Evolutionary conservation across 2,329 filamentous ascomycete species (phyloP).

Genomic region (Fusarium sp.): DNA sequence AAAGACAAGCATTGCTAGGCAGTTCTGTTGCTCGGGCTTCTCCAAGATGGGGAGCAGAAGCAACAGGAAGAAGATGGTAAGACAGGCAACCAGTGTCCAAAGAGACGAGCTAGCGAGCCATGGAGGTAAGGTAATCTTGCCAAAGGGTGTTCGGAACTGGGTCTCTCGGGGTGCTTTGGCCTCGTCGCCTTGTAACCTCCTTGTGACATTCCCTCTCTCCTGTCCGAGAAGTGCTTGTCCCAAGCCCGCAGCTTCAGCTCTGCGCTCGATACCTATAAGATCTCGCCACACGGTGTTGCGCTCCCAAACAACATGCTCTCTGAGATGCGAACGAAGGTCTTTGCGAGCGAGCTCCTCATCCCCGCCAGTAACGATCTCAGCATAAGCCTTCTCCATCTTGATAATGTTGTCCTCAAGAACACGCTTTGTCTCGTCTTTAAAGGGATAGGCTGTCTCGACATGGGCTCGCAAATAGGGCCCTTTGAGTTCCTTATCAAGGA

Average conservation of each 20-base stretch:
- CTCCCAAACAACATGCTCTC: conserved; percentile 99
- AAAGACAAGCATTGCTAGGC: conserved; percentile 90
- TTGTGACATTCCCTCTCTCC: conserved; percentile 72
- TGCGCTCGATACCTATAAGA: conserved; percentile 97
- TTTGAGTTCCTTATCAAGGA: conserved; percentile 82
- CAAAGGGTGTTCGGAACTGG: conserved; percentile 81
- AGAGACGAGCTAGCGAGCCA: conserved; percentile 89
- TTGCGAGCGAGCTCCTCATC: conserved; percentile 80
- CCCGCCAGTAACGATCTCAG: conserved; percentile 82
- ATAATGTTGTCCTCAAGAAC: conserved; percentile 76
- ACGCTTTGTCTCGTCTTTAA: conserved; percentile 76
- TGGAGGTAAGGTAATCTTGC: conserved; percentile 75
- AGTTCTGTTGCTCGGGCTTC: conserved; percentile 92
- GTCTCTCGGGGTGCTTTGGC: conserved; percentile 69
- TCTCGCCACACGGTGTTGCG: conserved; percentile 98
- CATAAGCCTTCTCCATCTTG: conserved; percentile 82
- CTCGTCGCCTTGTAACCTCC: conserved; percentile 86
- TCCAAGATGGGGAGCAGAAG: conserved; percentile 84
- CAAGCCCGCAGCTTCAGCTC: conserved; percentile 92
- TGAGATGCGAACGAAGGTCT: conserved; percentile 87
- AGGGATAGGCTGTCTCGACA: conserved; percentile 84
- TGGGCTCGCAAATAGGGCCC: conserved; percentile 76
- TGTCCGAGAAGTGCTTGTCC: conserved; percentile 85
- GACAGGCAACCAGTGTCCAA: conserved; percentile 75
- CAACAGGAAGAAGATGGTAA: conserved; percentile 78